These are phyloP conservation scores for Gigaspora rosea DNA, from an alignment of 192 early-diverging fungal genomes.

Conservation along the genomic window DNA sequence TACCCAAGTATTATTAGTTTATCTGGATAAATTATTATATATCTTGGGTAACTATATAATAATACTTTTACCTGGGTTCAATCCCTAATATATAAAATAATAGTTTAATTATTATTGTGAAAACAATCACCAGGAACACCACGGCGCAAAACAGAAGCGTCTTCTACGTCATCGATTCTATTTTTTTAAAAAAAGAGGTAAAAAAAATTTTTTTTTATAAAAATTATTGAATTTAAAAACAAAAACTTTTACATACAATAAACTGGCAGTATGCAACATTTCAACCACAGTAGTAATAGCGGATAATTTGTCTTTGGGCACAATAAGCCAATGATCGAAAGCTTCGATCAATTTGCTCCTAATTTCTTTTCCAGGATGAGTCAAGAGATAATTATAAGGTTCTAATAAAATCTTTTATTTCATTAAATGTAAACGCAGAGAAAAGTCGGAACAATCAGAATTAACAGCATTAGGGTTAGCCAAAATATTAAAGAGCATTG, in stretches of 20 bases:
- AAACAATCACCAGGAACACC: conserved; percentile 67
- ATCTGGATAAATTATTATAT: no score
- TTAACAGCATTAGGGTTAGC: no score
- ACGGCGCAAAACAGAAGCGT: conserved; percentile 84
- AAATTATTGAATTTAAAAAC: background rate
- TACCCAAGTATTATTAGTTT: no score
- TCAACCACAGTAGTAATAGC: conserved; percentile 81
- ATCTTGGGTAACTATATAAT: no score
- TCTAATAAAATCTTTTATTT: conserved; percentile 78
- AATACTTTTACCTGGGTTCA: no score
- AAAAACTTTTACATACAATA: conserved; percentile 62
- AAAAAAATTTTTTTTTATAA: background rate
- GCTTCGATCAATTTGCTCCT: conserved; percentile 89
- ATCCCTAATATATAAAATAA: no score
- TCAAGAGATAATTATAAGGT: conserved; percentile 85
- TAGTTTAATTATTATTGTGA: background rate
- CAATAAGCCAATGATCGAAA: conserved; percentile 86
- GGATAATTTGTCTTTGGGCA: conserved; percentile 65
- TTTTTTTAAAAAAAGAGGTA: background rate
- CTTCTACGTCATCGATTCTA: conserved; percentile 97
- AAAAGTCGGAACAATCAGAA: no score
- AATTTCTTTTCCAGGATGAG: conserved; percentile 92
- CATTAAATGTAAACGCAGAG: no score
- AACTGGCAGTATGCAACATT: conserved; percentile 93
- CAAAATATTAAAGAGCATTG: no score